Evolutionary conservation across 441 rosid species (phyloP).

Genomic region (Adansonia madagascariensis): DNA sequence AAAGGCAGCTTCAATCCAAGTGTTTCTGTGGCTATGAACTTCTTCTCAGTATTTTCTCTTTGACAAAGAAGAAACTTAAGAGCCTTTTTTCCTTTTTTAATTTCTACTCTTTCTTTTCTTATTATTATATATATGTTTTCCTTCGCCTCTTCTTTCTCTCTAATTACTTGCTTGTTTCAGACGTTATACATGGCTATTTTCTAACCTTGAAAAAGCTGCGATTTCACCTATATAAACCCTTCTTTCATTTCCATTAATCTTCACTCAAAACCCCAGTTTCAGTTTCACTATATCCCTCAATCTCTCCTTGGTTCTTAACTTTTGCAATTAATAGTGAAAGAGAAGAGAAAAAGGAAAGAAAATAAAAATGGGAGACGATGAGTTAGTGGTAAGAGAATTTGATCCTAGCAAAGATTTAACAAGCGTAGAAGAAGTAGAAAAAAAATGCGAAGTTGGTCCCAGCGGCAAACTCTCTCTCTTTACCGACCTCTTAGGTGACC

Average conservation of each 20-base stretch:
- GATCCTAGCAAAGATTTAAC: conserved; percentile 57
- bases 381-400: conserved; percentile 64
- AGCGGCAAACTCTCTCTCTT: conserved; percentile 85
- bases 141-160: conserved; percentile 10
- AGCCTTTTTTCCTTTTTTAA: not conserved
- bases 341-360: not conserved
- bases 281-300: not conserved
- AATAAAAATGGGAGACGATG: conserved; percentile 23
- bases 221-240: conserved; percentile 31
- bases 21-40: conserved; percentile 30
- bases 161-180: conserved; percentile 39
- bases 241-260: conserved; percentile 22
- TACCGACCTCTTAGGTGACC: conserved; percentile 98
- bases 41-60: not conserved
- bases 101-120: not conserved
- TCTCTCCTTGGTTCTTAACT: not conserved
- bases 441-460: conserved; percentile 92
- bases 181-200: conserved; percentile 35
- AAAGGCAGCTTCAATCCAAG: conserved; percentile 29
- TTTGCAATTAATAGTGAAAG: not conserved
- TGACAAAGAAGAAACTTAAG: not conserved
- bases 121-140: not conserved
- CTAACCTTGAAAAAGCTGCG: conserved; percentile 28
- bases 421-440: conserved; percentile 77
- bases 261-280: not conserved